A percentile compares a stretch with the other conserved stretches of the same genome.
phyloP scores from a whole-genome alignment of 163 green algal species.

The Volvox carteri region DNA sequence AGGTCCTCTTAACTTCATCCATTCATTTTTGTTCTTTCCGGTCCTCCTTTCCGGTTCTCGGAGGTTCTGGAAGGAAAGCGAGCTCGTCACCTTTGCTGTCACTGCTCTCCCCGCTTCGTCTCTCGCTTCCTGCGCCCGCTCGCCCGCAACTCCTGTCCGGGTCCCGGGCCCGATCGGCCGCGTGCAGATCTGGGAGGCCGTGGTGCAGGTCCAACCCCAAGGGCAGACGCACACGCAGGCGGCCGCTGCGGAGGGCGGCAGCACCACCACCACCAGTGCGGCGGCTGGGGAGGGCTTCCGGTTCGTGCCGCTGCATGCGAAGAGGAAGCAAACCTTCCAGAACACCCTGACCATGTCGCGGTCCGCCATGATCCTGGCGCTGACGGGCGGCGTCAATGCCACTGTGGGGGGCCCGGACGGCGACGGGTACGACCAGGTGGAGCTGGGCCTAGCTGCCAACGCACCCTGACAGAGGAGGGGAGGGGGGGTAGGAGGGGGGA shows the following conservation, averaged over 20 bases:
- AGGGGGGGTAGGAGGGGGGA: no score
- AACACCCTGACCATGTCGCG: slow-evolving; percentile 45
- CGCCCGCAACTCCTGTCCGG: no score
- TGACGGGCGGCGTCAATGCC: slow-evolving; percentile 17
- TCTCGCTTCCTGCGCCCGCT: no score
- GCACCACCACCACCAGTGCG: background rate
- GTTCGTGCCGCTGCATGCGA: slow-evolving; percentile 40
- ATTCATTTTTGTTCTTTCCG: no score
- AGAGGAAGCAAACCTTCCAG: slow-evolving; percentile 27
- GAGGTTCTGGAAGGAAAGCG: no score
- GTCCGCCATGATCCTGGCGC: slow-evolving; percentile 10
- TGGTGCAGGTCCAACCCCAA: slow-evolving; percentile 50
- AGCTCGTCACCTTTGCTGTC: no score
- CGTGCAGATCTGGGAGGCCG: slow-evolving; percentile 54
- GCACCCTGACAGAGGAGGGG: no score
- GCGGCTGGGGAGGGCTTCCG: background rate
- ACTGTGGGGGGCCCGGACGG: background rate
- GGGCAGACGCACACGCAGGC: background rate
- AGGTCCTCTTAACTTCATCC: no score
- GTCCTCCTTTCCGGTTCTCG: no score
- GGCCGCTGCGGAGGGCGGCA: background rate
- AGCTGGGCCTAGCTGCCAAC: slow-evolving; percentile 13
- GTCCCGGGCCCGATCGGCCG: no score
- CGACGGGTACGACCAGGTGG: background rate
- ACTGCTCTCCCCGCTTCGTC: no score